phyloP scores from a whole-genome alignment of 345 rosid genomes.

The Xanthoceras sorbifolium region DNA sequence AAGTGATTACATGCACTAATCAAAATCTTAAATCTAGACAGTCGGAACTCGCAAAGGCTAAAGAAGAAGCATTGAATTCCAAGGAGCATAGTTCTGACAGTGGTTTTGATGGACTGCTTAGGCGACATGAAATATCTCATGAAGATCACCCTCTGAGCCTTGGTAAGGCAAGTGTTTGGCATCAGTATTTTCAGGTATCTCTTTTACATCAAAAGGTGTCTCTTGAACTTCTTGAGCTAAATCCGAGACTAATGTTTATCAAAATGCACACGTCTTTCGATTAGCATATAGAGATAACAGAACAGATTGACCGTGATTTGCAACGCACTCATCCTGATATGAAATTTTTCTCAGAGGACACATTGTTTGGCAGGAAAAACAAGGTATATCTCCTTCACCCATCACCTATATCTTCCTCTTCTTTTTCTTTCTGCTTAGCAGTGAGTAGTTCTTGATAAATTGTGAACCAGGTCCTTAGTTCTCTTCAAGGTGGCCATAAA shows the following conservation, averaged over 20 bases:
- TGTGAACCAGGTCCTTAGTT: neutral
- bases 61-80: conserved; percentile 30
- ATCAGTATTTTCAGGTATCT: conserved; percentile 62
- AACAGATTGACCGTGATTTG: conserved; percentile 77
- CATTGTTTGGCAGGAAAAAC: conserved; percentile 55
- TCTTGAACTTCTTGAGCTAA: conserved; percentile 5
- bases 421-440: neutral
- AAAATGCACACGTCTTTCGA: conserved; percentile 21
- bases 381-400: conserved; percentile 38
- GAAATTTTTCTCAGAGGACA: conserved; percentile 65
- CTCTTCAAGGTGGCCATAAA: neutral
- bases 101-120: conserved; percentile 55
- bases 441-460: neutral
- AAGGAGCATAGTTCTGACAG: conserved; percentile 31
- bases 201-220: conserved; percentile 4
- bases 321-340: conserved; percentile 71
- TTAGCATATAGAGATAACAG: conserved; percentile 63
- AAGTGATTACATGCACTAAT: conserved; percentile 24
- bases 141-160: conserved; percentile 77
- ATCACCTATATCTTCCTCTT: neutral
- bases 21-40: conserved; percentile 53
- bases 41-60: conserved; percentile 44
- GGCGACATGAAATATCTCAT: conserved; percentile 53
- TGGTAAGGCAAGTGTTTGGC: conserved; percentile 66
- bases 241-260: conserved; percentile 17